A percentile compares a stretch with the other conserved stretches of the same genome.
phyloP scores from a whole-genome alignment of 352 stramenopile species.

The Phytophthora pluvialis region DNA sequence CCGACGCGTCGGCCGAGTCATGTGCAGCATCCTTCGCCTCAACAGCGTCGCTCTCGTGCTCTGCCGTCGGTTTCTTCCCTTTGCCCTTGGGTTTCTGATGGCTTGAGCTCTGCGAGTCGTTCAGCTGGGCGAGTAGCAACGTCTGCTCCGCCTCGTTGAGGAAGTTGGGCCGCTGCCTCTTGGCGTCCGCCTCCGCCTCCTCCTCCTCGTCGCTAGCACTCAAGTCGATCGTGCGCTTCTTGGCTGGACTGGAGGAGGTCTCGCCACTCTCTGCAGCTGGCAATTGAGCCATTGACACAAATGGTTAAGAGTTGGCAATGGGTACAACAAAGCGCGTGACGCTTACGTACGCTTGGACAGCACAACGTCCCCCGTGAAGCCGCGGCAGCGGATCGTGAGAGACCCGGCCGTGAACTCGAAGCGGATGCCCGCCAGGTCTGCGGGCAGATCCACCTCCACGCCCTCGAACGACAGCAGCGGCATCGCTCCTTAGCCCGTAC shows the following conservation, averaged over 20 bases:
- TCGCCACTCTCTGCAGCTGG: slow-evolving; percentile 14
- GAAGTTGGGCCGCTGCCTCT: slow-evolving; percentile 63
- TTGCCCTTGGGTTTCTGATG: slow-evolving; percentile 13
- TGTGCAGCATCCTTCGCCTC: slow-evolving; percentile 2
- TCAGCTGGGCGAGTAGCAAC: slow-evolving; percentile 62
- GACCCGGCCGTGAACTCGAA: slow-evolving; percentile 67
- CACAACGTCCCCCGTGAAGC: slow-evolving; percentile 78
- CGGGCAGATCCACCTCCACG: slow-evolving; percentile 76
- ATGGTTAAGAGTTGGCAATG: neutral
- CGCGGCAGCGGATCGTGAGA: slow-evolving; percentile 72
- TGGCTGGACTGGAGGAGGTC: slow-evolving; percentile 27
- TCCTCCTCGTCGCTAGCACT: slow-evolving; percentile 50
- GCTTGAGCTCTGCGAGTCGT: slow-evolving; percentile 36
- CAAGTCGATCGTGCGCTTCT: slow-evolving; percentile 61
- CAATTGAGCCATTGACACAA: neutral
- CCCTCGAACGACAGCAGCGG: slow-evolving; percentile 79
- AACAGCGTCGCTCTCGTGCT: slow-evolving; percentile 5
- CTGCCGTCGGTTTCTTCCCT: slow-evolving; percentile 22
- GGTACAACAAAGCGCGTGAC: neutral
- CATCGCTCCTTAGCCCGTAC: slow-evolving; percentile 41
- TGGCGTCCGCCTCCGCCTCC: slow-evolving; percentile 36
- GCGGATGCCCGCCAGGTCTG: slow-evolving; percentile 59
- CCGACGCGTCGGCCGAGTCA: slow-evolving; percentile 5
- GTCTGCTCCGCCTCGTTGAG: slow-evolving; percentile 68
- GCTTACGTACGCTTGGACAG: slow-evolving; percentile 55